Evolutionary conservation across 164 flowering plant genomes (phyloP), one percentile per base, ranked within the genome.

Genomic region (Berberis vulgaris): DNA sequence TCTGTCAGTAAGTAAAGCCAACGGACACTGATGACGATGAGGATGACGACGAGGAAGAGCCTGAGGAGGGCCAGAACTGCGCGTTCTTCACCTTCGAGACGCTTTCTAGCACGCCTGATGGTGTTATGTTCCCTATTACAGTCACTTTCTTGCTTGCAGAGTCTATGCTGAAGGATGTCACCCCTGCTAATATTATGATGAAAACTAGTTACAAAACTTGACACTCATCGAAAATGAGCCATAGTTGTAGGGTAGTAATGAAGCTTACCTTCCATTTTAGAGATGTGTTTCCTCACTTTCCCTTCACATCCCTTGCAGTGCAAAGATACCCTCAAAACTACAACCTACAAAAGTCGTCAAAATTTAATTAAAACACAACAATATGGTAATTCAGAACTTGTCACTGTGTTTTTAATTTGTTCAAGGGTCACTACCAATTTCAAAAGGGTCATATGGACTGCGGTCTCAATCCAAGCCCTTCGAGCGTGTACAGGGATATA

Each of bases 271-370:
- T 88, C 84, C 97, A 94, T 91, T 75, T 76, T 94, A 7, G 96
- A 91, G 50, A 94, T 78, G 71, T 94, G 95, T 66, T 86, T 94
- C 72, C 87, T 82, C 58, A 94, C 81, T 81, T 94, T 94, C 56
- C 86, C 89, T 79, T 83, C 98, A 72, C 98, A 94, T 1, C 97
- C 98, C 70, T 83, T 91, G 85, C 98, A 94, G 70, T 94, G 97
- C 70, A 94, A 72, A 13, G 98, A 87, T 59, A 93, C 98, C 79
- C 81, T 78, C 78, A 93, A 69, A 49, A 81, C 95, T 70, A 93
- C 98, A 52, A 87, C 92, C 98, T 92, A 74, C 70, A 63, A 68
- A 60, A n/a, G 0, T 39, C 41, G 45, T 55, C 12, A 39, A 68
- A 41, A 2, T 12, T 45, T 38, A 4, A 2, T 4, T 26, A 50